phyloP scores from a whole-genome alignment of 2,329 filamentous ascomycete species.

The Tympanopsis confertula region DNA sequence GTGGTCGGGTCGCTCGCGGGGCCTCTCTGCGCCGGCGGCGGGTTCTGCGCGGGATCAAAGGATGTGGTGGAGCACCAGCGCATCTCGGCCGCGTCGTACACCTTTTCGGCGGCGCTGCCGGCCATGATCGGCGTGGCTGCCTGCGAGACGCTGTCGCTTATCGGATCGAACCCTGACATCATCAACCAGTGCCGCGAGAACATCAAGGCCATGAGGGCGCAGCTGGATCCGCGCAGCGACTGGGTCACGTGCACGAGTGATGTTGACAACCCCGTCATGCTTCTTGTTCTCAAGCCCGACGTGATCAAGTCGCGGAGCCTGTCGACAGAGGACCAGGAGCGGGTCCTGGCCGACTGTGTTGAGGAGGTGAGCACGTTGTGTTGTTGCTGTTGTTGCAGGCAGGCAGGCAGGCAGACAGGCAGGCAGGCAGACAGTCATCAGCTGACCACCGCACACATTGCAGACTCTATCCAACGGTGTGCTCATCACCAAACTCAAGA shows the following conservation, averaged over 20 bases:
- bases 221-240: constrained; percentile 85
- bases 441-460: background rate
- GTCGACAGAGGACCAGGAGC: constrained; percentile 66
- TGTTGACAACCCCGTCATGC: constrained; percentile 74
- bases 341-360: constrained; percentile 77
- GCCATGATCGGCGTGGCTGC: constrained; percentile 92
- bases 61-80: constrained; percentile 95
- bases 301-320: constrained; percentile 62
- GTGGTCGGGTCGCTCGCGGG: constrained; percentile 87
- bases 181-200: constrained; percentile 72
- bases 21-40: constrained; percentile 80
- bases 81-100: constrained; percentile 83
- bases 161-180: constrained; percentile 79
- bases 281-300: constrained; percentile 74
- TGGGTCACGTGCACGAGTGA: constrained; percentile 78
- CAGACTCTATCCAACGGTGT: constrained; percentile 79
- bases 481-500: constrained; percentile 77
- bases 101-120: constrained; percentile 87
- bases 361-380: constrained; percentile 62
- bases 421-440: background rate
- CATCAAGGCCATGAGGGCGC: constrained; percentile 71
- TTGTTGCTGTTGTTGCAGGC: constrained; percentile 1
- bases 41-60: constrained; percentile 83
- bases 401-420: no score
- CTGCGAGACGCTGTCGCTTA: constrained; percentile 74